These are phyloP conservation scores for Miamiensis avidus DNA, from an alignment of 169 alveolate genomes.

Conservation along the genomic window DNA sequence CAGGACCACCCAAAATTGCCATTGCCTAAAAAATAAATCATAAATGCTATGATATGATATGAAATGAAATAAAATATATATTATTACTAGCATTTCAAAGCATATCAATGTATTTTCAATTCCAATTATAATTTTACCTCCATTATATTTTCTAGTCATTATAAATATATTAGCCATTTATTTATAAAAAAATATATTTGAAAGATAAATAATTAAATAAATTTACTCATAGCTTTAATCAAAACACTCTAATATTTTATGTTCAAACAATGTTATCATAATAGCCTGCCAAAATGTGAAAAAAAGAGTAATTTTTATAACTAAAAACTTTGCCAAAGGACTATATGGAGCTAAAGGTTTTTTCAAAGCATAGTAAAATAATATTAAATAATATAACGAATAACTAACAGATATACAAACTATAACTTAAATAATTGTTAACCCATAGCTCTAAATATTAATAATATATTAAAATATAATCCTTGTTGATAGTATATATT, in stretches of 20 bases:
- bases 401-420: conserved; percentile 11
- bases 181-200: no score
- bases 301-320: conserved; percentile 41
- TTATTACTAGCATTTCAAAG: conserved; percentile 36
- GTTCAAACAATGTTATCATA: conserved; percentile 11
- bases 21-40: background rate
- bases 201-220: no score
- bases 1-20: conserved; percentile 37
- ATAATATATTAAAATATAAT: conserved; percentile 2
- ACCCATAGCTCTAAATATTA: conserved; percentile 1
- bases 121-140: conserved; percentile 23
- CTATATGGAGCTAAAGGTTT: conserved; percentile 40
- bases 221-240: conserved; percentile 4
- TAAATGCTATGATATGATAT: background rate
- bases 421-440: background rate
- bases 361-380: conserved; percentile 42
- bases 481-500: conserved; percentile 1
- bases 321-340: conserved; percentile 42
- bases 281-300: conserved; percentile 46
- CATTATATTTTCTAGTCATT: background rate
- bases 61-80: no score
- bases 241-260: conserved; percentile 34
- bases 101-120: conserved; percentile 48
- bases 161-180: no score
- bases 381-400: conserved; percentile 33